Evolutionary conservation across 108 stramenopile genomes (phyloP), one percentile per base, ranked within the genome.

Genomic region (Fragilaria crotonensis): DNA sequence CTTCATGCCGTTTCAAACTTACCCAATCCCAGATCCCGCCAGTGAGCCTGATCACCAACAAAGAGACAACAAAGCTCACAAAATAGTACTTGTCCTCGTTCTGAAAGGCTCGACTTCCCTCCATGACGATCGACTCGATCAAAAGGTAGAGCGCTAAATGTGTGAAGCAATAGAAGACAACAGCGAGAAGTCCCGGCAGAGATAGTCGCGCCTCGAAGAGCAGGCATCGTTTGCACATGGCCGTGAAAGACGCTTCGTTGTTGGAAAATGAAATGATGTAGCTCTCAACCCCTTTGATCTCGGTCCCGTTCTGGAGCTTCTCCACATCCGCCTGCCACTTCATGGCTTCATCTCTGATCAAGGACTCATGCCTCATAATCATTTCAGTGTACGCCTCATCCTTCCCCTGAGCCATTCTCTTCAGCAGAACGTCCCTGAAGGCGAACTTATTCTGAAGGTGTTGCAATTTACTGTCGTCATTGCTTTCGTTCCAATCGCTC

Each of bases 1-100:
- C n/a, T 23, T 5, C 7, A 19, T 21, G 9, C 7, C 22, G 23
- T 7, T 50, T 19, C 20, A 7, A 7, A 25, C 23, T 50, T 7
- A 50, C 49, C 22, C 23, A 50, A 5, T 50, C n/a, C 49, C 49
- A 50, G 20, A 50, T 5, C 5, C 23, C n/a, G 7, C 49, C 49
- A 5, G 49, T 23, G 7, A 50, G 7, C 5, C 49, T 9, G 20
- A 25, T 5, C 17, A 50, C n/a, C 5, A 50, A 21, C 20, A 50
- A 19, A 7, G 22, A 19, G 20, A 50, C 7, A 9, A 50, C 22
- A 19, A 50, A 7, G 17, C 5, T 19, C 22, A 7, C 7, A 5
- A 50, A 23, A 21, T 50, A 19, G 7, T 18, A 19, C 7, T 5
- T 7, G 20, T 7, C 20, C 23, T 50, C 22, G 7, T 25, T 9